phyloP scores from a whole-genome alignment of 257 asterid species.

The Fraxinus americana region DNA sequence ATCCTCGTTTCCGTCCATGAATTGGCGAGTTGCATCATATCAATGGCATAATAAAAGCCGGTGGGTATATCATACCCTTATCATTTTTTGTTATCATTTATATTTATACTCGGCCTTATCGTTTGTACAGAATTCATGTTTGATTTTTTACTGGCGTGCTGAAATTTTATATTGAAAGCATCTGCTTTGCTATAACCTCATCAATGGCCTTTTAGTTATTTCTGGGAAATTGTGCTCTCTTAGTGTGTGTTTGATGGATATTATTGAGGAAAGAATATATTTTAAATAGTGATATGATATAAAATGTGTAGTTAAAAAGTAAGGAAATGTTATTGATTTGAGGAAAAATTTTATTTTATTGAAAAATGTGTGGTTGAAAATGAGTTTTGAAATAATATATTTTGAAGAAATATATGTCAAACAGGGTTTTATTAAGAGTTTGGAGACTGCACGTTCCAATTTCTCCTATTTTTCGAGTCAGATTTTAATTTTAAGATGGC shows the following conservation, averaged over 20 bases:
- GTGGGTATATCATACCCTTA: not conserved
- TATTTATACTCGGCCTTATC: constrained; percentile 1
- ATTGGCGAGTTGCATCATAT: constrained; percentile 16
- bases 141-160: constrained; percentile 3
- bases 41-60: not conserved
- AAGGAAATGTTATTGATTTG: too few species aligned
- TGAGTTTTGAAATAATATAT: too few species aligned
- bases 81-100: not conserved
- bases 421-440: not conserved
- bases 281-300: too few species aligned
- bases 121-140: constrained; percentile 15
- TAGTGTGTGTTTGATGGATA: too few species aligned
- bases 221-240: not conserved
- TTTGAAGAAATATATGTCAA: too few species aligned
- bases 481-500: constrained; percentile 4
- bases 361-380: too few species aligned
- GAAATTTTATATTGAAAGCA: constrained; percentile 13
- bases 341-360: too few species aligned
- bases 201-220: not conserved
- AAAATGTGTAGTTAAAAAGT: too few species aligned
- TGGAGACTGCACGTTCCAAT: not conserved
- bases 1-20: constrained; percentile 26
- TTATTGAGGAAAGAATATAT: too few species aligned
- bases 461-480: constrained; percentile 10
- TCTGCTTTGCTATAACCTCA: constrained; percentile 7